Conservation (phyloP, 768 basidiomycete genomes). For the Macrolepiota albuminosa region DNA sequence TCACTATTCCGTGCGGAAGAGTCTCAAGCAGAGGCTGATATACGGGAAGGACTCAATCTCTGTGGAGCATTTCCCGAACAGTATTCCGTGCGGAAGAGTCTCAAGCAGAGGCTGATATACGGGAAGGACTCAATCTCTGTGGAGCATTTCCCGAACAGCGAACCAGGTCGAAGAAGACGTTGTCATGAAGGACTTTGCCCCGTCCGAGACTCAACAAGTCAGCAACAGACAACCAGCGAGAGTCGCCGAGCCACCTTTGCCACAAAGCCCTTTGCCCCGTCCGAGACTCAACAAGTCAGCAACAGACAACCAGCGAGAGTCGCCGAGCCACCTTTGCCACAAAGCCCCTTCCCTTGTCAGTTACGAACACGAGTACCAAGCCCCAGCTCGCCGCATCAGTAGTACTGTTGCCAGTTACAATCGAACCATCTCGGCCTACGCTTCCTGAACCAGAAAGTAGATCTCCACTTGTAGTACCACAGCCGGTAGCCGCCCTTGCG, state of each 20-base stretch:
- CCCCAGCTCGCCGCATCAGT: not conserved
- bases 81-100: conserved; percentile 55
- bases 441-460: not conserved
- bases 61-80: conserved; percentile 12
- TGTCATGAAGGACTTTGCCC: conserved; percentile 19
- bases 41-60: conserved; percentile 38
- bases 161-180: conserved; percentile 20
- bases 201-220: not conserved
- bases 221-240: not conserved
- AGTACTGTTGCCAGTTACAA: not conserved
- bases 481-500: not conserved
- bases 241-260: conserved; percentile 3
- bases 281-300: conserved; percentile 1
- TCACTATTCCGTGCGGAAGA: conserved; percentile 63
- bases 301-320: not conserved
- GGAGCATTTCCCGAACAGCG: conserved; percentile 7
- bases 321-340: not conserved
- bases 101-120: conserved; percentile 51
- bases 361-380: not conserved
- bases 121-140: conserved; percentile 36
- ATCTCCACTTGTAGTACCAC: not conserved
- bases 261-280: conserved; percentile 19
- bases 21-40: conserved; percentile 53
- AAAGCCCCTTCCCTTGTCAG: not conserved
- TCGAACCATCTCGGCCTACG: conserved; percentile 1